Percentiles rank a stretch among this genome's conserved stretches.
Evolutionary conservation across 805 yeast species (phyloP).

Genomic region (Saturnispora sekii): DNA sequence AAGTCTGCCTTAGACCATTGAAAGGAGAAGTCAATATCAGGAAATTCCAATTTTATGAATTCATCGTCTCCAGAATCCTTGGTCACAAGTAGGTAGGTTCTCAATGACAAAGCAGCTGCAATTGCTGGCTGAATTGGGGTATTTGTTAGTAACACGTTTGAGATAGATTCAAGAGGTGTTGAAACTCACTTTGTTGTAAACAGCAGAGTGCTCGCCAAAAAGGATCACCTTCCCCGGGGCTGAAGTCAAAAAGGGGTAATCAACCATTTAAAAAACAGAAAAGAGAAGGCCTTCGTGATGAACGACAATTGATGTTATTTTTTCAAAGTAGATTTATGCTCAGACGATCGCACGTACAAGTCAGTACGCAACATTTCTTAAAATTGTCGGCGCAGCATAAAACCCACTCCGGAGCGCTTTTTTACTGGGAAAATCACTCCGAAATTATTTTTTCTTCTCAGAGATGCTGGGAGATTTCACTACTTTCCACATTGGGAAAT

Average conservation of each 20-base stretch:
- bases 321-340: too few relatives aligned
- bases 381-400: too few relatives aligned
- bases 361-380: too few relatives aligned
- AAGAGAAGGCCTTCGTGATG: background rate
- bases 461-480: too few relatives aligned
- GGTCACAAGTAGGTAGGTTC: constrained; percentile 69
- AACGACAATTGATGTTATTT: too few relatives aligned
- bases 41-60: constrained; percentile 59
- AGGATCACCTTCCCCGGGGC: constrained; percentile 96
- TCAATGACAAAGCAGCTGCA: constrained; percentile 84
- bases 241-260: constrained; percentile 60
- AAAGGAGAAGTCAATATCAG: constrained; percentile 63
- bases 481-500: too few relatives aligned
- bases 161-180: background rate
- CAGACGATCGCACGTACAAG: too few relatives aligned
- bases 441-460: background rate
- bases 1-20: constrained; percentile 53
- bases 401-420: too few relatives aligned
- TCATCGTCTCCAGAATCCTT: constrained; percentile 29
- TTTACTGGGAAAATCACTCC: too few relatives aligned
- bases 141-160: background rate
- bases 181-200: constrained; percentile 53
- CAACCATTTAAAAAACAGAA: constrained; percentile 9
- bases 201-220: constrained; percentile 97
- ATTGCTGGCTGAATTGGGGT: constrained; percentile 61